Evolutionary conservation across 106 monocot genomes (phyloP).

Genomic region (Platanthera guangdongensis): DNA sequence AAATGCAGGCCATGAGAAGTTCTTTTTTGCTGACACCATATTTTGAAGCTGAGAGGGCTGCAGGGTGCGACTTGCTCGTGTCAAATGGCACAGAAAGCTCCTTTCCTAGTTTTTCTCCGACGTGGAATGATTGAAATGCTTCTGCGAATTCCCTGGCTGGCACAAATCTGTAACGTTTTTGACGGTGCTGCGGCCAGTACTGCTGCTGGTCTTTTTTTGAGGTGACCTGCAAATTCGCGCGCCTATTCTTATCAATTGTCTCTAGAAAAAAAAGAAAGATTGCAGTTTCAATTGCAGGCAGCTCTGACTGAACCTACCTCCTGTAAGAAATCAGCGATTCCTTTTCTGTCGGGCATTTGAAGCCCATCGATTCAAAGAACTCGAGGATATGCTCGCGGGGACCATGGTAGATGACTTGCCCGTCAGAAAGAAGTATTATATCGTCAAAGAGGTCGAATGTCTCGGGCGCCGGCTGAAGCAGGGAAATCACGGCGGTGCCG

Average conservation of each 20-base stretch:
- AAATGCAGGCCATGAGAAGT: neutral
- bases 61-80: constrained; percentile 1
- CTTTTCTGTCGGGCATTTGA: too few relatives aligned
- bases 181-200: neutral
- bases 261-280: too few relatives aligned
- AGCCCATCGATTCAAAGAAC: too few relatives aligned
- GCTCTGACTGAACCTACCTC: too few relatives aligned
- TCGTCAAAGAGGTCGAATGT: constrained; percentile 5
- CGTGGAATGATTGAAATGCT: neutral
- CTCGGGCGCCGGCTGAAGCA: constrained; percentile 51
- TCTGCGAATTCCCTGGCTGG: neutral
- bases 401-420: too few relatives aligned
- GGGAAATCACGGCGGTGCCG: constrained; percentile 32
- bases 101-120: neutral
- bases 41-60: neutral
- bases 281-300: too few relatives aligned
- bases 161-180: neutral
- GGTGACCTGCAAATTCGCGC: neutral
- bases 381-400: too few relatives aligned
- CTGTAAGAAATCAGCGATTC: too few relatives aligned
- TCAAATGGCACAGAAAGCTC: neutral
- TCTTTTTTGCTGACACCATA: neutral
- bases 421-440: too few relatives aligned
- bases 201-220: constrained; percentile 3
- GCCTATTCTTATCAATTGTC: too few relatives aligned